phyloP scores from a whole-genome alignment of 164 flowering plant genomes.

The Vitis vinifera region ASM3070453v1 NC_081807.1:703001-703500 shows the following conservation, averaged over 20 bases:
- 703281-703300: constrained; percentile 43
- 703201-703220: constrained; percentile 72
- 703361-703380: not conserved
- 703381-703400: constrained; percentile 63
- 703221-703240: constrained; percentile 57
- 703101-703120: not conserved
- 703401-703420: constrained; percentile 77
- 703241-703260: constrained; percentile 82
- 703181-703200: constrained; percentile 60
- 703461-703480: constrained; percentile 78
- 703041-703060: no score
- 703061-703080: not conserved
- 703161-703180: constrained; percentile 68
- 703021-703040: no score
- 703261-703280: constrained; percentile 80
- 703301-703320: not conserved
- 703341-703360: no score
- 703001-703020: no score
- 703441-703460: constrained; percentile 80
- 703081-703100: not conserved
- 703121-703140: not conserved
- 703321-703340: not conserved
- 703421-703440: constrained; percentile 59
- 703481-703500: constrained; percentile 42
- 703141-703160: not conserved